Evolutionary conservation across 1,139 yeast genomes (phyloP), one percentile per base, ranked within the genome.

Genomic region (Debaryomycetaceae sp.): DNA sequence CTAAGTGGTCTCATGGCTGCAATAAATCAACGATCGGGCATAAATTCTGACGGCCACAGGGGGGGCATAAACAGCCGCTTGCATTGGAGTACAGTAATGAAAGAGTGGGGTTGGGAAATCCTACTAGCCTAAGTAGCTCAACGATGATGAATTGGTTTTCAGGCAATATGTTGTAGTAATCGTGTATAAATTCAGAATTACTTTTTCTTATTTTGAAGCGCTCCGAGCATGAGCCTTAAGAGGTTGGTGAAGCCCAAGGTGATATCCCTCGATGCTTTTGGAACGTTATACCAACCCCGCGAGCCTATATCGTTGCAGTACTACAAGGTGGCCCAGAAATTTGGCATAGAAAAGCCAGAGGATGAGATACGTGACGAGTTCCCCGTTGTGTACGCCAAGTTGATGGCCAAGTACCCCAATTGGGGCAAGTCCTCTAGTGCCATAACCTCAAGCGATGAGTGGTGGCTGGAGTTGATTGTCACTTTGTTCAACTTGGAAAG

Each of bases 51-150:
- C 13, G 65, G 58, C 25, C 43, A 51, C 17, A 47, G 48, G n/a
- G 66, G 62, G 26, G 70, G 72, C 1, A 59, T 76, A 25, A 60
- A 62, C 32, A 67, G 76, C 18, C 63, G 70, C 52, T 56, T 76
- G n/a, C 84, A 78, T 48, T 79, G 86, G 86, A 72, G 77, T 32
- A 57, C 71, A 0, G 75, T 79, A 9, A 79, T 78, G 84, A 71
- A 72, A 42, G 84, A 78, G 42, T 78, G 85, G 85, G 78, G 79
- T 1, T 78, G 85, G 84, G 84, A 79, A 48, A 78, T 79, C 10
- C 49, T 78, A 27, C 49, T 75, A 24, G 81, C 65, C 4, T 10
- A 10, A 19, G 21, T 10, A 10, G n/a, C 10, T 19, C 10, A 10
- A 19, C 21, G n/a, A 19, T 61, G 39, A 38, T 10, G 16, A 4